Base-by-base conservation (phyloP, 345 rosid species). In the Isatis tinctoria region DNA sequence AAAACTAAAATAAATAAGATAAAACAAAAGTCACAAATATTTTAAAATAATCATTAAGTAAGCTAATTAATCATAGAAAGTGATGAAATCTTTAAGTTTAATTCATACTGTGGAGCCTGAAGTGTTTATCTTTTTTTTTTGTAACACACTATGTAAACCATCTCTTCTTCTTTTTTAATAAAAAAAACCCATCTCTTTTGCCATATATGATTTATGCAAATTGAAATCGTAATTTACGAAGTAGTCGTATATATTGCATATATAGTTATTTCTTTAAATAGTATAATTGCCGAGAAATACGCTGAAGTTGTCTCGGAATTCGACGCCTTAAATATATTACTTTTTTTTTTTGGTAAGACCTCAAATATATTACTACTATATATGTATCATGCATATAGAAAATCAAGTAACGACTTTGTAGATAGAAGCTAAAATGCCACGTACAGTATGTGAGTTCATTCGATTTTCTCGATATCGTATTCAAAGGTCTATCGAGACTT, bases 371-470 rank as follows among this genome's bases (percentile, higher is more conserved):
- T 62, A 62, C 14, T 49, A n/a, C 24, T 60, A 49, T 49, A 20
- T 20, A 48, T 22, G 24, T 22, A 22, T 9, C 14, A 49, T 10
- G 54, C 18, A 41, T 43, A 2, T 41, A 33, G 14, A 6, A 65
- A 56, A 44, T 13, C 18, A 47, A 24, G 60, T 65, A 45, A 65
- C 16, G 66, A 65, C 48, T 65, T 33, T 65, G 77, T 65, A 32
- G 49, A 65, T 44, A 44, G 40, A 65, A 44, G 66, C 59, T 56
- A 35, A 65, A 56, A 65, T 65, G 77, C 48, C 58, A 73, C 57
- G 18, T 33, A 33, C 35, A 41, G 47, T 54, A 26, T 20, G 70
- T 53, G 40, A 28, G 5, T 48, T 12, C 32, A 35, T 65, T 74
- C 58, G 72, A 65, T 33, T 54, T 73, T 64, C 64, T 47, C 53